These are phyloP conservation scores for Rhododendron mucronatum DNA, from an alignment of 148 eudicot genomes.

Conservation along the genomic window DNA sequence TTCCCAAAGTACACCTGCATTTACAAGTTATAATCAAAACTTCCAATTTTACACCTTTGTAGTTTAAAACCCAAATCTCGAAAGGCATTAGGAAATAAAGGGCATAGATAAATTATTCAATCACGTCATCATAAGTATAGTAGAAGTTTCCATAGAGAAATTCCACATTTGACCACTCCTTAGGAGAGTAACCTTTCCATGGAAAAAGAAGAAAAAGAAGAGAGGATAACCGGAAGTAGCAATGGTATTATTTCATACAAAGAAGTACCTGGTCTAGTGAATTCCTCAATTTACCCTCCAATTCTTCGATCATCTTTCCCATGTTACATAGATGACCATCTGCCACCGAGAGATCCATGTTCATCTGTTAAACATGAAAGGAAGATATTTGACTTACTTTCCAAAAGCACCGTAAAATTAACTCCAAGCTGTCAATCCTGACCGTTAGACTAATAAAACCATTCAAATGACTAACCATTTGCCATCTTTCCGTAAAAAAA, in stretches of 20 bases:
- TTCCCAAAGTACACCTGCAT: slow-evolving; percentile 94
- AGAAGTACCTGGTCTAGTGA: slow-evolving; percentile 85
- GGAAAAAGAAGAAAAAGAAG: no score
- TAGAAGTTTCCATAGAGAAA: not conserved
- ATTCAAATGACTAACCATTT: not conserved
- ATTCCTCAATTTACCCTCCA: slow-evolving; percentile 91
- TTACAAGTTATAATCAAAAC: not conserved
- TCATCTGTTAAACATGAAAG: slow-evolving; percentile 51
- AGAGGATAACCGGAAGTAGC: not conserved
- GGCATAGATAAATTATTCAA: not conserved
- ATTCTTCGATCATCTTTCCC: slow-evolving; percentile 98
- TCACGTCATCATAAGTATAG: not conserved
- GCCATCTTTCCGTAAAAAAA: not conserved
- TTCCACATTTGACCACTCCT: not conserved
- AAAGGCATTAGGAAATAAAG: not conserved
- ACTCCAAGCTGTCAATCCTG: not conserved
- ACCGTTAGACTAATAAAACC: not conserved
- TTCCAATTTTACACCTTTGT: not conserved
- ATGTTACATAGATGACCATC: slow-evolving; percentile 96
- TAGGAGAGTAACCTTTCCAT: not conserved
- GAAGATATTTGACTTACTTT: not conserved
- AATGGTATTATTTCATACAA: not conserved
- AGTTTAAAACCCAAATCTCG: not conserved
- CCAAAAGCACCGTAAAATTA: not conserved
- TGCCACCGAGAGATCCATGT: slow-evolving; percentile 68